Evolutionary conservation across 768 basidiomycete species (phyloP), one percentile per base, ranked within the genome.

Genomic region (Lactifluus subvellereus): DNA sequence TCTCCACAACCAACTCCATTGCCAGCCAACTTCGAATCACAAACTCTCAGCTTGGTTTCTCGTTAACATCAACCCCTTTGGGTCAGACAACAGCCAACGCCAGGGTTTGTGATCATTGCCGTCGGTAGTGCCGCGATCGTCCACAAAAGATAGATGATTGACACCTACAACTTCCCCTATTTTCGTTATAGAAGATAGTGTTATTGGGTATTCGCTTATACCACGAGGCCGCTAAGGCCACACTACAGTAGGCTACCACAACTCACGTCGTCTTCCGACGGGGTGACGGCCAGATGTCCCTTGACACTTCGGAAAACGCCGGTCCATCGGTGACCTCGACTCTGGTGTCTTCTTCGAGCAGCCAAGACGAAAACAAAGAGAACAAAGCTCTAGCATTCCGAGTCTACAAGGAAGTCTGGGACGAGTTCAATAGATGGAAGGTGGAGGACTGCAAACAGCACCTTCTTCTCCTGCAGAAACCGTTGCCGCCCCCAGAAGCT

Each of bases 341-440:
- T 42, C 47, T 18, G 22, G 52, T 42, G 27, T 35, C 55, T 4
- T 27, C 48, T 32, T 11, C 32, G 20, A 14, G 30, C 47, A 27
- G 40, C 10, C 35, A 6, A 7, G 55, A 54, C 13, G 54, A 62
- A 30, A 18, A n/a, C 22, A 11, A 48, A 9, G 54, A 45, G 27
- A 42, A 37, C 57, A 49, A 8, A 11, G 37, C 32, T 32, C 61
- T 64, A 6, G 52, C 35, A 1, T 33, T 65, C 3, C 47, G 8
- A 20, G 61, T 74, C 0, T 71, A 69, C 64, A 30, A 62, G 11
- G 53, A 68, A 22, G 70, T 71, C 16, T 70, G 69, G 69, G 50
- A 66, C 4, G 71, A 74, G 30, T 74, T 72, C 54, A 57, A 69
- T 22, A 30, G 27, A 13, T 71, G 71, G 70, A 74, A 73, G 49